Evolutionary conservation across 495 filamentous ascomycete genomes (phyloP), one percentile per base, ranked within the genome.

Genomic region (Tuber calosporum): DNA sequence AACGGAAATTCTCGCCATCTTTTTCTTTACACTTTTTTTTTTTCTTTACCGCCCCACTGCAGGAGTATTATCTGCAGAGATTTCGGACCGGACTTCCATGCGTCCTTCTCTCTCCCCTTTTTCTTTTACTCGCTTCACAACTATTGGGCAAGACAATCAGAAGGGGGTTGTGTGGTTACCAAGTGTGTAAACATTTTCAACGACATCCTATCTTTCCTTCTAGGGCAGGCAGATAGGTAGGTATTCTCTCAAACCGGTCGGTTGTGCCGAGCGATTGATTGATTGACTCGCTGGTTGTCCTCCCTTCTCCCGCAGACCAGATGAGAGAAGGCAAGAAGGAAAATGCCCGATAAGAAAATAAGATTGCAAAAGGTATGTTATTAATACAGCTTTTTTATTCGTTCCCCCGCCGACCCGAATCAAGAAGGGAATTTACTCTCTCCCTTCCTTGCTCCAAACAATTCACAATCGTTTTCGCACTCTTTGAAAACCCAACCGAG

Each of bases 381-480:
- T 62, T 62, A 30, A 62, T 62, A 62, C 53, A 62, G n/a, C 53
- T 62, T 62, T 26, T 26, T 62, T 30, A 30, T 62, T 62, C 53
- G 53, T 11, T 62, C 53, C 53, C 26, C 53, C 26, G 11, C 53
- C 53, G 30, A 62, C 9, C 53, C 53, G 53, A 62, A 62, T 30
- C 45, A 53, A n/a, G 48, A 58, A 58, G 53, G n/a, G 26, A 62
- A 62, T 30, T 30, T 62, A n/a, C 42, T 43, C 17, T 13, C 41
- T 17, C 17, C 41, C 41, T 42, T 43, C 42, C 53, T 58, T 4
- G 9, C 48, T 62, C 30, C n/a, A 30, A 30, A 30, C 8, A 62
- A 62, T 62, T 62, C 53, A 62, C 53, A 62, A 62, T 30, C 53
- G n/a, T 62, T 62, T 62, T 4, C 53, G 26, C 53, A 53, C 22